Percentiles rank a stretch among this genome's conserved stretches.
Conservation (phyloP, 2,329 filamentous ascomycete genomes). For the Aspergillus sp. region DNA sequence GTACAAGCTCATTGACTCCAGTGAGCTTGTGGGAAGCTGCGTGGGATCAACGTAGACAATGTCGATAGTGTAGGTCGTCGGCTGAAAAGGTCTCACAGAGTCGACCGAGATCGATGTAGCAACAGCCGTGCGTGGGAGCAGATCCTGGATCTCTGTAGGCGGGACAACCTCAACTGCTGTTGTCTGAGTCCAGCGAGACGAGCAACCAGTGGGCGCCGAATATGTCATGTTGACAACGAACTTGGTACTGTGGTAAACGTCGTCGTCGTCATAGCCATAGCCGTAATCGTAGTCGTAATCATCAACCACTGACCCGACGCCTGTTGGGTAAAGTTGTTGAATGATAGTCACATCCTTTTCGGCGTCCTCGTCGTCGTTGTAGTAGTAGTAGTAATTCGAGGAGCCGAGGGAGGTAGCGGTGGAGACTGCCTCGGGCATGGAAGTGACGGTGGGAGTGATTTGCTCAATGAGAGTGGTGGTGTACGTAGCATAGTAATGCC, state of each 20-base stretch:
- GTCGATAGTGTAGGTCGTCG: slow-evolving; percentile 28
- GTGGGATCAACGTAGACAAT: slow-evolving; percentile 31
- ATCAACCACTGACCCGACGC: slow-evolving; percentile 19
- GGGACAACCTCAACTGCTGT: slow-evolving; percentile 23
- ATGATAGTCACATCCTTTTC: slow-evolving; percentile 26
- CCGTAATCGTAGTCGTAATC: not conserved
- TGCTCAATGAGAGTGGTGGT: slow-evolving; percentile 20
- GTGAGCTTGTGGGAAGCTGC: slow-evolving; percentile 26
- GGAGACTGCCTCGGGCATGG: slow-evolving; percentile 26
- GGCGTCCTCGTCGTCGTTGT: slow-evolving; percentile 1
- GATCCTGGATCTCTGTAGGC: slow-evolving; percentile 16
- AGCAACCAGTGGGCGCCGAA: slow-evolving; percentile 31
- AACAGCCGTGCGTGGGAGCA: slow-evolving; percentile 25
- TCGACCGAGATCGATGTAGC: slow-evolving; percentile 26
- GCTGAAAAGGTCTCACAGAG: slow-evolving; percentile 24
- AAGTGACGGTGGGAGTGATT: slow-evolving; percentile 26
- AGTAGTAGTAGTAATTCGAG: not conserved
- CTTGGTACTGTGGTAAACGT: slow-evolving; percentile 18
- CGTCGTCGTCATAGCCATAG: slow-evolving; percentile 4
- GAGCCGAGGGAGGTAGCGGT: slow-evolving; percentile 26
- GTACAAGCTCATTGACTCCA: slow-evolving; percentile 24
- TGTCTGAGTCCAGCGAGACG: slow-evolving; percentile 30
- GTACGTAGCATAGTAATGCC: slow-evolving; percentile 11
- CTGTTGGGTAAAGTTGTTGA: slow-evolving; percentile 30
- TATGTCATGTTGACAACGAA: slow-evolving; percentile 32